Base-by-base conservation (phyloP, 371 early-diverging fungal genomes). In the Rhizoclosmatium hyalinum region DNA sequence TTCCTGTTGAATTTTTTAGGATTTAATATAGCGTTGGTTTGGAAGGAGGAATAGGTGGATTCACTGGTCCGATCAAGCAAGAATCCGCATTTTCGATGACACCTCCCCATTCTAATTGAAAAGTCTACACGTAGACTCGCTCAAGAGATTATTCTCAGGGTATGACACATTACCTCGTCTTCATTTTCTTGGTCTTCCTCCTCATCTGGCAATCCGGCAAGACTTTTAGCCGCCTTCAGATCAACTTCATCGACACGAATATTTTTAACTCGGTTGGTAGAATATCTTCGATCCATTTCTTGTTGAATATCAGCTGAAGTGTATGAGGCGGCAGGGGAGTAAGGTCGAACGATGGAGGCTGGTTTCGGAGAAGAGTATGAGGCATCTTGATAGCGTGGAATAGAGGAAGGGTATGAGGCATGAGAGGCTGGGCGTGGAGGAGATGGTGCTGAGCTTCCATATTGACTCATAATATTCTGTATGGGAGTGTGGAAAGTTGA, bases 231-330 rank as follows among this genome's bases (percentile, higher is more conserved):
- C 12, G 60, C 60, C 19, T 58, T n/a, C 19, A 6, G 6, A 50
- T 50, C 50, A 50, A 50, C 17, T 17, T 50, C 50, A 50, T 50
- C 50, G 17, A 50, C 50, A 12, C 6, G 6, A 50, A 50, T 50
- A 6, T 6, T 12, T 50, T 50, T 50, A 17, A 17, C 17, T 0
- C 17, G 6, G 17, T 12, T 12, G 14, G 24, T 45, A 14, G 14
- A 14, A 32, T 66, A 66, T 50, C 66, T 45, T 2, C 19, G 19
- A 24, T 66, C 66, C 66, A 66, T 47, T 24, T 66, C 66, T 50
- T 66, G n/a, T 47, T 66, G 50, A 45, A 66, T 66, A 24, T 66
- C 66, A 2, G 24, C n/a, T 14, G 66, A 66, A 14, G 66, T 17
- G 50, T 19, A 8, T 1, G 50, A 47, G 12, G 66, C 50, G n/a